These are phyloP conservation scores for Pseudozyma hubeiensis DNA, from an alignment of 1,284 basidiomycete species.

Conservation along the genomic window DNA sequence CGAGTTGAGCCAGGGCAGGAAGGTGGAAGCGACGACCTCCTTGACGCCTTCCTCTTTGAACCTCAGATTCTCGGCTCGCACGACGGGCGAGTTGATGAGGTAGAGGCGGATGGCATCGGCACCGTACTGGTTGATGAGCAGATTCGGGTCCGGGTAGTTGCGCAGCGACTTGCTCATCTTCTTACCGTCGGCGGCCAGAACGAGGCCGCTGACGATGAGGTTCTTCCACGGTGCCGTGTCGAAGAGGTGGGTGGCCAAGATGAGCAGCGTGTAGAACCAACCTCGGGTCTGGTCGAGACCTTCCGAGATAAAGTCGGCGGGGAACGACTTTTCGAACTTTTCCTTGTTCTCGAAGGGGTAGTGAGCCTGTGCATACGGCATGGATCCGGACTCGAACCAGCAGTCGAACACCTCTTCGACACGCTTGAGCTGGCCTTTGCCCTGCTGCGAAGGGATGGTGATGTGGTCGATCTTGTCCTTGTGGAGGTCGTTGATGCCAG, in stretches of 20 bases:
- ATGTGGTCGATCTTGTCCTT: constrained; percentile 94
- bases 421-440: constrained; percentile 87
- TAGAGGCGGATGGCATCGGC: constrained; percentile 98
- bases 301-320: constrained; percentile 98
- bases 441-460: constrained; percentile 91
- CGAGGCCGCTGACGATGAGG: constrained; percentile 93
- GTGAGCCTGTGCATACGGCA: constrained; percentile 98
- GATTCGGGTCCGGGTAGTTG: constrained; percentile 97
- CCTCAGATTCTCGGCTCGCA: constrained; percentile 94
- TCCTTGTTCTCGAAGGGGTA: constrained; percentile 99
- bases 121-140: constrained; percentile 90
- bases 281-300: constrained; percentile 81
- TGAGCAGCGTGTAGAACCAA: constrained; percentile 99
- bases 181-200: constrained; percentile 97
- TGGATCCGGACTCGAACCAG: constrained; percentile 99
- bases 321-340: constrained; percentile 81
- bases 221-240: constrained; percentile 97
- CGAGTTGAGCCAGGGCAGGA: constrained; percentile 98
- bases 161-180: constrained; percentile 99
- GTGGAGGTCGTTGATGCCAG: constrained; percentile 90
- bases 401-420: constrained; percentile 99
- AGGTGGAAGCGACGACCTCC: constrained; percentile 92
- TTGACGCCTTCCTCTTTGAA: constrained; percentile 99
- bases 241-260: constrained; percentile 93
- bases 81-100: constrained; percentile 98